Evolutionary conservation across 768 basidiomycete genomes (phyloP), one percentile per base, ranked within the genome.

Genomic region (Pleurotus djamor): DNA sequence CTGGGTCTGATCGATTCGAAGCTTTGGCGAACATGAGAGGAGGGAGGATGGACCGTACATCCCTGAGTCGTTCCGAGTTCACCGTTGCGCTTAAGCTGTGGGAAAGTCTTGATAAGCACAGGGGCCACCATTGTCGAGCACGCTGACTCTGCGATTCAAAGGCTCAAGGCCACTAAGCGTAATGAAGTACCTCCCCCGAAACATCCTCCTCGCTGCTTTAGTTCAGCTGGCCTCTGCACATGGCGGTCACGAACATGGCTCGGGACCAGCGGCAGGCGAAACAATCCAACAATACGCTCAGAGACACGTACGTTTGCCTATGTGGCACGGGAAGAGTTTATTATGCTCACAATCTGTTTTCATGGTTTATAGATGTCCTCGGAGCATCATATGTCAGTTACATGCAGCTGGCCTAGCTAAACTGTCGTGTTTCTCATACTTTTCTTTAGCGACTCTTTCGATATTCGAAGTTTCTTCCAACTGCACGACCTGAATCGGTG

Each of bases 401-500:
- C 48, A 43, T 55, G 54, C 58, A 49, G 51, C 21, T 52, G 36
- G 5, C 37, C 37, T 12, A 10, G 35, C 48, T 61, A 50, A 33
- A 35, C 16, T n/a, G 5, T 1, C 51, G 14, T 21, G 52, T 33
- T 12, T 44, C 61, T 60, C 38, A 68, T 34, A 17, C 54, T 37
- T 51, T 51, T 34, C n/a, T 55, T 33, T 67, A 94, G 93, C 59
- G 91, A 94, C 69, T 83, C 85, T 43, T 96, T 92, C 64, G 94
- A 90, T 67, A 74, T 84, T 45, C 79, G 86, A 65, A 92, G 93
- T 70, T 99, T 99, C 84, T 96, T 97, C 83, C 87, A 91, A 61
- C 77, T 99, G 10, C 96, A 99, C 74, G 96, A 99, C 74, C 79
- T 99, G 59, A 87, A 98, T 74, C 77, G 86, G 89, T 89, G 61